A percentile compares a stretch with the other conserved stretches of the same genome.
These are phyloP conservation scores for Radiomyces spectabilis DNA, from an alignment of 192 early-diverging fungal species.

Conservation along the genomic window DNA sequence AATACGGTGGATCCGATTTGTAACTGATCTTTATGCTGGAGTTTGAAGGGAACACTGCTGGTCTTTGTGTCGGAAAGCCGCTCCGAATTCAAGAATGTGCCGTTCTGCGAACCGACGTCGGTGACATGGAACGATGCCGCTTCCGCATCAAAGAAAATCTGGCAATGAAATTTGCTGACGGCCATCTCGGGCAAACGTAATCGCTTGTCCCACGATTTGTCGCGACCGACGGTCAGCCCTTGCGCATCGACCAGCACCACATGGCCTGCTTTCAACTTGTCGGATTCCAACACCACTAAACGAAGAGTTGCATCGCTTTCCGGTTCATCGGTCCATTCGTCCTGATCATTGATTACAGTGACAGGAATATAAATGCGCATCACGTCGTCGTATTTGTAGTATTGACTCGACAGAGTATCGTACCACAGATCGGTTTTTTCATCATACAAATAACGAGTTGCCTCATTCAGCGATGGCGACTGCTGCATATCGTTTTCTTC, in stretches of 20 bases:
- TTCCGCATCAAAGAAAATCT: constrained; percentile 30
- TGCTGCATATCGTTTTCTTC: too few species aligned
- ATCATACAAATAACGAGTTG: constrained; percentile 44
- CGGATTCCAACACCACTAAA: constrained; percentile 52
- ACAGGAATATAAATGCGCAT: constrained; percentile 46
- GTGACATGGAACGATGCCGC: constrained; percentile 27
- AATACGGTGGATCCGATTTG: constrained; percentile 51
- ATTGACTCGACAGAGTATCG: constrained; percentile 37
- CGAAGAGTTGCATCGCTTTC: constrained; percentile 38
- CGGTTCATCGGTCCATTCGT: constrained; percentile 18
- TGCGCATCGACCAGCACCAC: constrained; percentile 46
- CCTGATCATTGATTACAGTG: constrained; percentile 3
- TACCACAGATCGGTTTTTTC: constrained; percentile 40
- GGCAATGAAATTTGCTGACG: constrained; percentile 57
- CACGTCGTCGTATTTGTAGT: constrained; percentile 44
- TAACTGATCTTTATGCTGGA: constrained; percentile 52
- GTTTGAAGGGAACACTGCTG: constrained; percentile 45
- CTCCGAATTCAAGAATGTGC: constrained; percentile 61
- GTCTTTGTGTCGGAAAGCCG: constrained; percentile 58
- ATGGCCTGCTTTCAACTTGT: constrained; percentile 27
- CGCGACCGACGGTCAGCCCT: constrained; percentile 55
- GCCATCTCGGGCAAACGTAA: constrained; percentile 58
- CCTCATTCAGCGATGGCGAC: too few species aligned
- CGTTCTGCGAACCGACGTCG: constrained; percentile 69
- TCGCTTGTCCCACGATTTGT: constrained; percentile 42